Conservation (phyloP, 768 basidiomycete species). For the Trametes maxima region DNA sequence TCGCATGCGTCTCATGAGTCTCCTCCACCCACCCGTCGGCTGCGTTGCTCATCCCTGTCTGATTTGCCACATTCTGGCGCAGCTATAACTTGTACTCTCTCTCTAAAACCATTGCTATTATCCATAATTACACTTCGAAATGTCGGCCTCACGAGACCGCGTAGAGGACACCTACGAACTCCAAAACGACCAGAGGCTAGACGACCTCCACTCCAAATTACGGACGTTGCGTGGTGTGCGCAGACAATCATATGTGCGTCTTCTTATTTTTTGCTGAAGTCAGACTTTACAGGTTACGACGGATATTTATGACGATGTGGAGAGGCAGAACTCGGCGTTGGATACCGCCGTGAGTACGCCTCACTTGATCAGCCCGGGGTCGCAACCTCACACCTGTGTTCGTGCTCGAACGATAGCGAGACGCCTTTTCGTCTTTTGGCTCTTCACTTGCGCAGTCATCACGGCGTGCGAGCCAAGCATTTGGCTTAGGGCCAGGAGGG, state of each 20-base stretch:
- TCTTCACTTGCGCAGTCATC: slow-evolving; percentile 66
- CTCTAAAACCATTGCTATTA: no score
- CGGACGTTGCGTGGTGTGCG: slow-evolving; percentile 79
- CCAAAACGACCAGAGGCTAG: slow-evolving; percentile 84
- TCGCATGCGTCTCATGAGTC: no score
- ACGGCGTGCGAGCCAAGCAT: slow-evolving; percentile 69
- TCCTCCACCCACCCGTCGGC: no score
- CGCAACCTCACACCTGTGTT: background rate
- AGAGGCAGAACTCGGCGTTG: slow-evolving; percentile 77
- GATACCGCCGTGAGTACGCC: slow-evolving; percentile 66
- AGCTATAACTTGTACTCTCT: no score
- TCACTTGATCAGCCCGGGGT: background rate
- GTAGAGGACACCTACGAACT: slow-evolving; percentile 78
- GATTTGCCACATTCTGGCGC: background rate
- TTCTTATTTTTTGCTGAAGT: background rate
- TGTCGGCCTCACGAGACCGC: slow-evolving; percentile 41
- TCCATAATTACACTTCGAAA: slow-evolving; percentile 12
- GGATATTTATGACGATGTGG: slow-evolving; percentile 84
- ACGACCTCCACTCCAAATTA: slow-evolving; percentile 84
- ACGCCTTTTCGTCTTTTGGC: slow-evolving; percentile 69
- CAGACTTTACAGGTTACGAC: slow-evolving; percentile 65
- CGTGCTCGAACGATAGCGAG: slow-evolving; percentile 43
- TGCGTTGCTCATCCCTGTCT: no score
- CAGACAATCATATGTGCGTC: slow-evolving; percentile 2
- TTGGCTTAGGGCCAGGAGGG: slow-evolving; percentile 67